These are phyloP conservation scores for Rhodofomes roseus DNA, from an alignment of 1,284 basidiomycete genomes.

Conservation along the genomic window DNA sequence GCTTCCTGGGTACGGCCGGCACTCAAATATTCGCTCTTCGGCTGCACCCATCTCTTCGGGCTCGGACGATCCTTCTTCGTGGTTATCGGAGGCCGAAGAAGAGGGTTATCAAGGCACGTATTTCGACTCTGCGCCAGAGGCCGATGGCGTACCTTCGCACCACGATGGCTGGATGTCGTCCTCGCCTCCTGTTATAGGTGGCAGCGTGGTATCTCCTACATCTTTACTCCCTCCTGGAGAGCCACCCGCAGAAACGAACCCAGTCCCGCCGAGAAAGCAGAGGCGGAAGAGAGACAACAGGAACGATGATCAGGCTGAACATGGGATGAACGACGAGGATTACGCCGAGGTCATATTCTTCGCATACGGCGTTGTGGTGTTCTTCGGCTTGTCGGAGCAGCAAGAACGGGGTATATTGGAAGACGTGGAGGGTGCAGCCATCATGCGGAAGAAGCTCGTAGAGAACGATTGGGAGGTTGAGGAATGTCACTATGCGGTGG, in stretches of 20 bases:
- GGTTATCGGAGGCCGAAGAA: constrained; percentile 86
- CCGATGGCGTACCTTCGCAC: constrained; percentile 6
- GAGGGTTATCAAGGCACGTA: constrained; percentile 86
- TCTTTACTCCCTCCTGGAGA: background rate
- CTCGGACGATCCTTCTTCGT: constrained; percentile 57
- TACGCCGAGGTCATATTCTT: constrained; percentile 88
- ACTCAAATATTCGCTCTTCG: constrained; percentile 82
- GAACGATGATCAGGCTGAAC: background rate
- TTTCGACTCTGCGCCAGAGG: constrained; percentile 47
- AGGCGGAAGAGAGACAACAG: constrained; percentile 14
- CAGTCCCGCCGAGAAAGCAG: constrained; percentile 1
- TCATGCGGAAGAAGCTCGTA: constrained; percentile 54
- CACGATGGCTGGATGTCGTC: constrained; percentile 52
- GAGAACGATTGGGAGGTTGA: constrained; percentile 87
- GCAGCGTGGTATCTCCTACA: constrained; percentile 13
- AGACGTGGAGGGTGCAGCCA: constrained; percentile 71
- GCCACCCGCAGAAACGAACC: background rate
- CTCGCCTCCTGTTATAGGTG: constrained; percentile 37
- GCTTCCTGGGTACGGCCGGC: constrained; percentile 86
- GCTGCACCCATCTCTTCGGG: constrained; percentile 52
- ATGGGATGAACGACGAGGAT: constrained; percentile 10
- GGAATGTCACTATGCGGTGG: constrained; percentile 81
- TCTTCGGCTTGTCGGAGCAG: constrained; percentile 77
- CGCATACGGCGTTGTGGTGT: constrained; percentile 82
- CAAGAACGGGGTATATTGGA: constrained; percentile 81